Evolutionary conservation across 805 yeast species (phyloP).

Genomic region (Spathaspora gorwiae): DNA sequence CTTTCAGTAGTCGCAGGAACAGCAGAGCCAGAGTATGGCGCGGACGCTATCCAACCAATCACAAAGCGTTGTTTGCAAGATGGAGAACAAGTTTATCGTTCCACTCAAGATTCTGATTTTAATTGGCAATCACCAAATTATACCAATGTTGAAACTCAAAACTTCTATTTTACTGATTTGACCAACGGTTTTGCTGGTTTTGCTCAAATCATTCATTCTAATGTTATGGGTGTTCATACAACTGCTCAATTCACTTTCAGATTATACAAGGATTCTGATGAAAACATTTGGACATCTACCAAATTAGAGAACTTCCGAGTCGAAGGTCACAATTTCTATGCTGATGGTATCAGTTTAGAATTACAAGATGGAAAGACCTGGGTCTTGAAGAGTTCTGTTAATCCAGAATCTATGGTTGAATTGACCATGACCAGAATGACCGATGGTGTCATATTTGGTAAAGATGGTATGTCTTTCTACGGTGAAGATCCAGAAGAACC

Average conservation of each 20-base stretch:
- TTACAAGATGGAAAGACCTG: conserved; percentile 49
- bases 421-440: conserved; percentile 55
- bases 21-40: conserved; percentile 96
- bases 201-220: conserved; percentile 93
- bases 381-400: conserved; percentile 57
- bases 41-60: conserved; percentile 86
- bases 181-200: conserved; percentile 70
- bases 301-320: conserved; percentile 73
- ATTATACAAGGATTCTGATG: conserved; percentile 46
- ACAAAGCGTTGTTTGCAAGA: conserved; percentile 36
- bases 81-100: conserved; percentile 41
- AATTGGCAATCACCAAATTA: conserved; percentile 68
- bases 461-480: conserved; percentile 78
- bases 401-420: conserved; percentile 66
- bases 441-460: conserved; percentile 86
- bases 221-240: conserved; percentile 78
- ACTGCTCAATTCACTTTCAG: conserved; percentile 94
- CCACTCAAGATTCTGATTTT: conserved; percentile 63
- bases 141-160: conserved; percentile 94
- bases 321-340: conserved; percentile 74
- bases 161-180: conserved; percentile 75
- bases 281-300: conserved; percentile 84
- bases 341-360: conserved; percentile 65
- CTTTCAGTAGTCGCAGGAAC: conserved; percentile 94
- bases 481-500: conserved; percentile 83